These are phyloP conservation scores for Candida argentea DNA, from an alignment of 805 yeast genomes.

Conservation along the genomic window DNA sequence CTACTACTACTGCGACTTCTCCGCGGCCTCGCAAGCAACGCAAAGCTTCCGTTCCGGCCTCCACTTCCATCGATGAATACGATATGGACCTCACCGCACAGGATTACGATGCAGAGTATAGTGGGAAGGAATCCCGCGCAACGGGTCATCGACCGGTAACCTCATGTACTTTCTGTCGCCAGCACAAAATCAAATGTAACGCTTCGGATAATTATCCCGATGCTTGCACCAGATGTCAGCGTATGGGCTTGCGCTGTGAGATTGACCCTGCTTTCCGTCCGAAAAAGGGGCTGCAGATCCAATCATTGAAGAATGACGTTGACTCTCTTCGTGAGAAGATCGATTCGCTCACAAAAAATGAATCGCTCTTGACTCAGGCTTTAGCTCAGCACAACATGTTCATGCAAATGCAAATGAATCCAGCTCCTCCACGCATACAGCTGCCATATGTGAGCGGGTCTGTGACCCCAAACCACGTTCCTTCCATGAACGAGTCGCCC, in stretches of 20 bases:
- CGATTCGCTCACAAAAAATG: slow-evolving; percentile 54
- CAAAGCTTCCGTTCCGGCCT: slow-evolving; percentile 1
- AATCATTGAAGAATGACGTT: slow-evolving; percentile 72
- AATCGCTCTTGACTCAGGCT: slow-evolving; percentile 57
- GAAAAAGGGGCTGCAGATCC: slow-evolving; percentile 84
- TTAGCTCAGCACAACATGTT: slow-evolving; percentile 33
- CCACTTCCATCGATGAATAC: slow-evolving; percentile 3
- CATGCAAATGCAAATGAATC: slow-evolving; percentile 13
- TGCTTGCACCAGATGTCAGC: slow-evolving; percentile 75
- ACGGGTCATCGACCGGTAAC: slow-evolving; percentile 75
- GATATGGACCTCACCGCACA: slow-evolving; percentile 2
- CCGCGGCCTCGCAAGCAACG: not conserved
- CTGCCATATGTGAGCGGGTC: not conserved
- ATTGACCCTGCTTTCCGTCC: slow-evolving; percentile 90
- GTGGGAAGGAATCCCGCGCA: slow-evolving; percentile 10
- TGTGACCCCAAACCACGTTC: slow-evolving; percentile 1
- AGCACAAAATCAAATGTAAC: slow-evolving; percentile 88
- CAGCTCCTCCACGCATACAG: slow-evolving; percentile 2
- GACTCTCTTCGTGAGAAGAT: slow-evolving; percentile 69
- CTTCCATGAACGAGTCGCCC: slow-evolving; percentile 4
- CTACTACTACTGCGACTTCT: not conserved
- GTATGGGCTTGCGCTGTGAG: slow-evolving; percentile 73
- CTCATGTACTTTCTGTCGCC: slow-evolving; percentile 89
- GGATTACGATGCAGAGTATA: not conserved
- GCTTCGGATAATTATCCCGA: slow-evolving; percentile 76